Conservation (phyloP, 495 filamentous ascomycete species). For the Filosporella fistucella region DNA sequence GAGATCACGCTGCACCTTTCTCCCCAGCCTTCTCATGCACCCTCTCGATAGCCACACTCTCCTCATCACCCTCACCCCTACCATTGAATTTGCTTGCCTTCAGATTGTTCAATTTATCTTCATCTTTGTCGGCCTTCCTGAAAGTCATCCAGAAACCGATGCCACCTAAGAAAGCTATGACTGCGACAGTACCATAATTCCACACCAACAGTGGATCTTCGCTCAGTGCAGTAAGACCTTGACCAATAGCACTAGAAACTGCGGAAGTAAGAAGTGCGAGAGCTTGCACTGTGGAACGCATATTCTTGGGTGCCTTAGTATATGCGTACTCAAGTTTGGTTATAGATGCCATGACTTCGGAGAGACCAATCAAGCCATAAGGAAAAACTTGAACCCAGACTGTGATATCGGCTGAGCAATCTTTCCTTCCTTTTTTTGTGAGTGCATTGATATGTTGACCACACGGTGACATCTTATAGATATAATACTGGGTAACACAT, state of each 20-base stretch:
- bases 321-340: conserved; percentile 63
- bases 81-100: not conserved
- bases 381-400: conserved; percentile 26
- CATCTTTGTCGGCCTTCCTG: conserved; percentile 51
- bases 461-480: conserved; percentile 55
- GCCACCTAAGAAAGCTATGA: conserved; percentile 54
- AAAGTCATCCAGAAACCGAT: conserved; percentile 59
- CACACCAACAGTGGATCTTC: conserved; percentile 64
- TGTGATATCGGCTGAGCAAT: conserved; percentile 11
- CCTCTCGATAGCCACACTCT: no score
- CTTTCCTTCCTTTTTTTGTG: no score
- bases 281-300: conserved; percentile 67
- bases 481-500: conserved; percentile 65
- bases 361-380: conserved; percentile 30
- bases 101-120: conserved; percentile 61
- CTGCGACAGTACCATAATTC: conserved; percentile 59
- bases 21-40: no score
- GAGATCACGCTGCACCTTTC: no score
- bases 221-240: conserved; percentile 59
- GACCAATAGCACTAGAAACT: conserved; percentile 63
- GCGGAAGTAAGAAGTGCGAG: conserved; percentile 67
- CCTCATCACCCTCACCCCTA: not conserved
- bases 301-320: conserved; percentile 72
- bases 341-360: conserved; percentile 39
- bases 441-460: no score